Evolutionary conservation across 129 eudicot species (phyloP).

Genomic region (Saposhnikovia divaricata): DNA sequence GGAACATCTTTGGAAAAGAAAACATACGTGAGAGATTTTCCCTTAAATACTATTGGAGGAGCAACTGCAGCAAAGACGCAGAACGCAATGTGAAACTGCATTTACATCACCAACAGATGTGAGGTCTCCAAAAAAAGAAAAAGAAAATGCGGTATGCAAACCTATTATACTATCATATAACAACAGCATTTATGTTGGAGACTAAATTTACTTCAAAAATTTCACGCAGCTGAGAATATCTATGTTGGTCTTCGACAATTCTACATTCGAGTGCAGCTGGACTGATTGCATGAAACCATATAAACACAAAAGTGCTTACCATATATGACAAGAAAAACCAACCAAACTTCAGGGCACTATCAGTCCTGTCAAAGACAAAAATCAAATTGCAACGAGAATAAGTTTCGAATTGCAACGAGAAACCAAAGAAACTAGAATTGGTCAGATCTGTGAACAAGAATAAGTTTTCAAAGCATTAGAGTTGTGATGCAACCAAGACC

Average conservation of each 20-base stretch:
- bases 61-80: conserved; percentile 83
- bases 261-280: background rate
- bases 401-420: background rate
- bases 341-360: conserved; percentile 80
- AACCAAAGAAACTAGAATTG: background rate
- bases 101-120: conserved; percentile 4
- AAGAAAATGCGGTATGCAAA: background rate
- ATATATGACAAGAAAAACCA: conserved; percentile 86
- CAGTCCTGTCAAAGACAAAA: conserved; percentile 51
- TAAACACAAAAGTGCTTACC: conserved; percentile 30
- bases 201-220: background rate
- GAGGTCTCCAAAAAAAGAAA: background rate
- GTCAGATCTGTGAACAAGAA: background rate
- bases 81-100: conserved; percentile 83
- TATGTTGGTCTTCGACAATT: background rate
- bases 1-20: background rate
- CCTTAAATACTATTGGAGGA: conserved; percentile 85
- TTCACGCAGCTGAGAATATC: background rate
- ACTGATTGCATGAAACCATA: too few species aligned
- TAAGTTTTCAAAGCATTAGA: background rate
- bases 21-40: conserved; percentile 82
- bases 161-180: background rate
- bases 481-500: background rate
- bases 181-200: background rate
- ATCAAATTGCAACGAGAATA: background rate